Percentiles rank a stretch among this genome's conserved stretches.
Conservation (phyloP, 2,329 filamentous ascomycete species). For the Venturia aucupariae region DNA sequence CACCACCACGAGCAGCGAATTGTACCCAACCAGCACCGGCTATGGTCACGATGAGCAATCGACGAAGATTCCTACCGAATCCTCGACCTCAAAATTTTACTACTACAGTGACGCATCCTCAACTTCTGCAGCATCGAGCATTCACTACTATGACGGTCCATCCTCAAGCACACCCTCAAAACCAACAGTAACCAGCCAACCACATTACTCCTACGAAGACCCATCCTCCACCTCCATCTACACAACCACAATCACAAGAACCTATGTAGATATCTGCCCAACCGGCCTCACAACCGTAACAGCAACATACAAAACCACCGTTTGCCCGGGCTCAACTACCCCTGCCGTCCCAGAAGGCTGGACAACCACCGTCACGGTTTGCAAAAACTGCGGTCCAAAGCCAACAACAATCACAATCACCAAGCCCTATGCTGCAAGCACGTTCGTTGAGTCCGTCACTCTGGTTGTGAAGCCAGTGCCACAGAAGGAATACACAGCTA, state of each 20-base stretch:
- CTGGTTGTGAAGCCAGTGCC: neutral
- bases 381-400: slow-evolving; percentile 21
- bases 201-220: neutral
- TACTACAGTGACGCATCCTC: neutral
- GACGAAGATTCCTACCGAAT: neutral
- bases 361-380: slow-evolving; percentile 24
- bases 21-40: neutral
- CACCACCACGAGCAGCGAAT: neutral
- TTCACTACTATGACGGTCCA: neutral
- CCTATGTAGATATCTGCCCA: slow-evolving; percentile 26
- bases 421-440: neutral
- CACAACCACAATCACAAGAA: slow-evolving; percentile 16
- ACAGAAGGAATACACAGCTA: neutral
- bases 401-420: slow-evolving; percentile 18
- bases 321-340: slow-evolving; percentile 20
- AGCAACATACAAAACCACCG: slow-evolving; percentile 24
- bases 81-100: neutral
- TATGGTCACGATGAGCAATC: neutral
- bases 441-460: neutral
- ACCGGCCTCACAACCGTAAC: slow-evolving; percentile 27
- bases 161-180: slow-evolving; percentile 3
- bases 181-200: neutral
- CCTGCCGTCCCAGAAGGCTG: slow-evolving; percentile 21
- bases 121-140: neutral
- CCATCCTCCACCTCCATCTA: slow-evolving; percentile 6